These are phyloP conservation scores for Clitopilus passeckerianus DNA, from an alignment of 768 basidiomycete species.

Conservation along the genomic window DNA sequence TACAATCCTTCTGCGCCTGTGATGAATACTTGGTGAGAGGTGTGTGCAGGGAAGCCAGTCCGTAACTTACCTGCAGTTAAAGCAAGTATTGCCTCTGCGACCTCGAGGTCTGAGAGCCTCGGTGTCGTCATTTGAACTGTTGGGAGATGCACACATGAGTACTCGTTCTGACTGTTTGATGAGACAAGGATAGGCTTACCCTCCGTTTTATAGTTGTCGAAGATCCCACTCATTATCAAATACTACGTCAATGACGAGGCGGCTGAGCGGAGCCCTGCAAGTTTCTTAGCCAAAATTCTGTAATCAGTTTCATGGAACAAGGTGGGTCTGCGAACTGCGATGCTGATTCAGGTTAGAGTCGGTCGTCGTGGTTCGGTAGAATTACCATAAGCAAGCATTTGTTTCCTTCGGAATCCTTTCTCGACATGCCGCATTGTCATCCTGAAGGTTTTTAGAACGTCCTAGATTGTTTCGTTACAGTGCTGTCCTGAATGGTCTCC, in stretches of 20 bases:
- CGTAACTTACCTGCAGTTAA: background rate
- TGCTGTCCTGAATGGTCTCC: background rate
- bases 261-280: background rate
- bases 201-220: background rate
- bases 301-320: background rate
- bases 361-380: background rate
- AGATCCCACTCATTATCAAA: background rate
- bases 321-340: background rate
- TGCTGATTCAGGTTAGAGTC: background rate
- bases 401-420: background rate
- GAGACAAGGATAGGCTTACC: background rate
- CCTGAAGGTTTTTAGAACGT: background rate
- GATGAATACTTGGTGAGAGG: no score
- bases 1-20: background rate
- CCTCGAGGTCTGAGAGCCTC: background rate
- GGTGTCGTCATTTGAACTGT: background rate
- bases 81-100: background rate
- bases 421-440: no score
- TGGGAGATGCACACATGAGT: background rate
- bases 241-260: background rate
- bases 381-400: background rate
- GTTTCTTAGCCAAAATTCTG: background rate
- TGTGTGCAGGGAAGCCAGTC: background rate
- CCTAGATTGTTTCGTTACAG: background rate
- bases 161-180: background rate